These are phyloP conservation scores for Eutrema japonicum DNA, from an alignment of 345 rosid species.

Conservation along the genomic window DNA sequence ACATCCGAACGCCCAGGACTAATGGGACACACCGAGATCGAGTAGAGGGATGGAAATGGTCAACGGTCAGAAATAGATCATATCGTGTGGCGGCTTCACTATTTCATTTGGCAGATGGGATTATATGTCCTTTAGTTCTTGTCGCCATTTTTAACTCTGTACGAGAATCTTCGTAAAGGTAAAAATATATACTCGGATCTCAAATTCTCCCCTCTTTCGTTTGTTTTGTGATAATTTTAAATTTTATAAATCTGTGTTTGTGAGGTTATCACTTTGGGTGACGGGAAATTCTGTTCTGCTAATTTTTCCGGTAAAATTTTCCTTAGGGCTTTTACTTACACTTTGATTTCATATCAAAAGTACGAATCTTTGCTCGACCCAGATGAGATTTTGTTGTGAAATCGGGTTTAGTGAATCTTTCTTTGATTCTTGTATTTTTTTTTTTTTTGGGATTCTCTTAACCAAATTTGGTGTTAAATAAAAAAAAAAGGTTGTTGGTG, in stretches of 20 bases:
- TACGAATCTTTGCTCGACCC: constrained; percentile 3
- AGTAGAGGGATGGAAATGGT: neutral
- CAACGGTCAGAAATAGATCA: constrained; percentile 27
- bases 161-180: constrained; percentile 15
- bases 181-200: neutral
- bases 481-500: neutral
- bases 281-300: neutral
- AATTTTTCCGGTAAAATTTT: neutral
- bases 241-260: neutral
- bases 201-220: neutral
- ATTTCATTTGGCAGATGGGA: neutral
- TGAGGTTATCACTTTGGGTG: neutral
- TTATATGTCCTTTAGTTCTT: neutral
- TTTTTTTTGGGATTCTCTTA: neutral
- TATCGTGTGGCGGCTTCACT: constrained; percentile 3
- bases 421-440: neutral
- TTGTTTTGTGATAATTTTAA: neutral
- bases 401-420: neutral
- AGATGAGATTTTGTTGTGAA: constrained; percentile 6
- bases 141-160: neutral
- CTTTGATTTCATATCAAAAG: neutral
- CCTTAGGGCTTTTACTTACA: constrained; percentile 11
- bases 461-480: neutral
- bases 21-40: neutral
- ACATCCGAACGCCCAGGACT: too few relatives aligned